Percentiles rank a stretch among this genome's conserved stretches.
phyloP scores from a whole-genome alignment of 768 basidiomycete genomes.

The Collybiopsis luxurians region DNA sequence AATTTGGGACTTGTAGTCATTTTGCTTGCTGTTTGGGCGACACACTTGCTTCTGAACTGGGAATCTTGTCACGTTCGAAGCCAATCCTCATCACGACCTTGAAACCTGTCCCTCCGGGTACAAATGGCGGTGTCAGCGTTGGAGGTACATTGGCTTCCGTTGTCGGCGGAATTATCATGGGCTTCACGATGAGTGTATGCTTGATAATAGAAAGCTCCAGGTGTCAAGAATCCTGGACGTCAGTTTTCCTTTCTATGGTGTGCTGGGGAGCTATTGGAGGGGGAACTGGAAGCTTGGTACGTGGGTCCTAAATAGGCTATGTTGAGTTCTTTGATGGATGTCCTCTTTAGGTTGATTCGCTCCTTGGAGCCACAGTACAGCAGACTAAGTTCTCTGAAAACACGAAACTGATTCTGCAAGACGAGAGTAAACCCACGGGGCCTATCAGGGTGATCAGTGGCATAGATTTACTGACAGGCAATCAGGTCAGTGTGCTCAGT shows the following conservation, averaged over 20 bases:
- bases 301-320: constrained; percentile 21
- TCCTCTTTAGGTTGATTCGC: constrained; percentile 67
- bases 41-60: constrained; percentile 91
- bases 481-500: constrained; percentile 54
- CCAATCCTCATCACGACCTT: constrained; percentile 82
- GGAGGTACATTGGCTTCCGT: constrained; percentile 74
- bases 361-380: constrained; percentile 88
- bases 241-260: constrained; percentile 41
- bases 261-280: constrained; percentile 67
- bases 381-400: constrained; percentile 67
- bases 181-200: constrained; percentile 52
- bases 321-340: background rate
- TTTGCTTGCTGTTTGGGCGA: constrained; percentile 90
- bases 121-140: constrained; percentile 83
- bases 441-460: constrained; percentile 57
- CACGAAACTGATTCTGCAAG: constrained; percentile 63
- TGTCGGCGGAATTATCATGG: constrained; percentile 72
- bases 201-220: constrained; percentile 60
- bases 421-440: constrained; percentile 31
- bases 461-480: constrained; percentile 73
- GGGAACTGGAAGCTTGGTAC: constrained; percentile 74
- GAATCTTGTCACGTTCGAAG: constrained; percentile 69
- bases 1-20: constrained; percentile 48
- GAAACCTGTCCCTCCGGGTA: constrained; percentile 76
- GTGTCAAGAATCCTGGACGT: constrained; percentile 42